Evolutionary conservation across 352 stramenopile genomes (phyloP).

Genomic region (Stramenopiles sp.): DNA sequence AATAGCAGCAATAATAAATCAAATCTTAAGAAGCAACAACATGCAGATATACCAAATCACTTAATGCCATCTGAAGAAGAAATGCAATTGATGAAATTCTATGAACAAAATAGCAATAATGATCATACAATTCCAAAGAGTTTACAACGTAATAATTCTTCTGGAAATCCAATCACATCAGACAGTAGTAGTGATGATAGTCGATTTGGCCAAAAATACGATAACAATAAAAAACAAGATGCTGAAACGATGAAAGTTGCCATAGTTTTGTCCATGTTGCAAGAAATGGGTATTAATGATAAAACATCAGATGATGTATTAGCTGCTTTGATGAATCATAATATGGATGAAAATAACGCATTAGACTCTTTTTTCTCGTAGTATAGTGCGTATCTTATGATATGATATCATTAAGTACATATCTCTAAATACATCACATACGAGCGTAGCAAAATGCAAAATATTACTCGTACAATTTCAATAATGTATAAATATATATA

Average conservation of each 20-base stretch:
- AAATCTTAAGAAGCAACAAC: not conserved
- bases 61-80: slow-evolving; percentile 3
- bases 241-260: not conserved
- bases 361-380: not conserved
- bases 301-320: not conserved
- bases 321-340: not conserved
- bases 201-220: not conserved
- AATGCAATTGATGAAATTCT: not conserved
- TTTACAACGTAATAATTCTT: not conserved
- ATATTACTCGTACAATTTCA: no score
- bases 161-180: no score
- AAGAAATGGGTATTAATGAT: not conserved
- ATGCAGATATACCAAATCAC: not conserved
- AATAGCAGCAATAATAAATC: not conserved
- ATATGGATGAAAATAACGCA: not conserved
- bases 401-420: no score
- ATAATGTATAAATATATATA: no score
- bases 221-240: not conserved
- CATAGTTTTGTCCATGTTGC: not conserved
- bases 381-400: no score
- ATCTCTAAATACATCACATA: no score
- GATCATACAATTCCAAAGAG: not conserved
- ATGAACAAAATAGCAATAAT: not conserved
- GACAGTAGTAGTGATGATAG: not conserved
- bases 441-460: no score